A percentile compares a stretch with the other conserved stretches of the same genome.
Conservation (phyloP, 2,329 filamentous ascomycete species). For the Cryphonectria japonica region DNA sequence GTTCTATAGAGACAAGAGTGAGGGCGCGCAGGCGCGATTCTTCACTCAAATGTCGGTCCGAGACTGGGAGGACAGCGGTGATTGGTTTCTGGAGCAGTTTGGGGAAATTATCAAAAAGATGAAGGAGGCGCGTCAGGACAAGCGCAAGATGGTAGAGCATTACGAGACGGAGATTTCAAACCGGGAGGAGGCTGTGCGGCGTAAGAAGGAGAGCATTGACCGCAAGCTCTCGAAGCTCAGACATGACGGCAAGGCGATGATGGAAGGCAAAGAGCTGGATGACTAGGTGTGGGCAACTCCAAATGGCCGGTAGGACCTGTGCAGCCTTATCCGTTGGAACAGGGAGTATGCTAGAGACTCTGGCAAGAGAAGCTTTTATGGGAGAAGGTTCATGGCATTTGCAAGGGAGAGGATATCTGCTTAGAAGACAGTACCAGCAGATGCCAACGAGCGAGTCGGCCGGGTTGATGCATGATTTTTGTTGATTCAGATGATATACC, state of each 20-base stretch:
- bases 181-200: slow-evolving; percentile 58
- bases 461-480: neutral
- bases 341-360: neutral
- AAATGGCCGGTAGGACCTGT: neutral
- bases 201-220: slow-evolving; percentile 57
- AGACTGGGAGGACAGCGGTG: slow-evolving; percentile 63
- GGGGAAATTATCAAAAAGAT: slow-evolving; percentile 52
- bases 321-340: neutral
- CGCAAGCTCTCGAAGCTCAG: slow-evolving; percentile 59
- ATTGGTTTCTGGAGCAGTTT: slow-evolving; percentile 63
- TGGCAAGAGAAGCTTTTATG: neutral
- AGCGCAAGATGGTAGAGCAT: slow-evolving; percentile 52
- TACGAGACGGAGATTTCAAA: slow-evolving; percentile 61
- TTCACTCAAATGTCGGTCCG: slow-evolving; percentile 57
- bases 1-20: slow-evolving; percentile 52
- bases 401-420: neutral
- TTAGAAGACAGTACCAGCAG: neutral
- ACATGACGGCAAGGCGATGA: slow-evolving; percentile 60
- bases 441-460: neutral
- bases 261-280: slow-evolving; percentile 48
- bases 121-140: slow-evolving; percentile 52
- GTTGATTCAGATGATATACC: slow-evolving; percentile 19
- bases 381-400: neutral
- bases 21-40: slow-evolving; percentile 49
- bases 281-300: slow-evolving; percentile 6